Conservation (phyloP, 805 yeast species). For the Pichia sporocuriosa region DNA sequence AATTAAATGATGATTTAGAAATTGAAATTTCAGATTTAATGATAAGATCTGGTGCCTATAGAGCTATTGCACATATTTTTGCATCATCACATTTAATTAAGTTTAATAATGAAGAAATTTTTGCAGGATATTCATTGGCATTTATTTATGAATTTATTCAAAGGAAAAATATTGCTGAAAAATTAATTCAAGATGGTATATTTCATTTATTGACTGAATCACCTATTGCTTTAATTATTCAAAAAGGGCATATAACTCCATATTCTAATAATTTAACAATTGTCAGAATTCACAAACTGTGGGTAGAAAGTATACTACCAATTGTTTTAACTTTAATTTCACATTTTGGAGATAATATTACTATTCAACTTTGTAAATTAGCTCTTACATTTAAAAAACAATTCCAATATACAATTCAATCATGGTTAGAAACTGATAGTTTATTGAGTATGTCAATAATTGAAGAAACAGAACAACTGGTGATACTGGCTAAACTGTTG, state of each 20-base stretch:
- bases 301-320: constrained; percentile 81
- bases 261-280: constrained; percentile 26
- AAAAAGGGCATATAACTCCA: constrained; percentile 55
- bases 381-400: constrained; percentile 59
- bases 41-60: constrained; percentile 52
- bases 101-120: constrained; percentile 55
- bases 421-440: constrained; percentile 54
- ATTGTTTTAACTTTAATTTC: constrained; percentile 54
- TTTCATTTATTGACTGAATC: constrained; percentile 66
- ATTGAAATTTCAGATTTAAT: constrained; percentile 45
- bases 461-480: constrained; percentile 63
- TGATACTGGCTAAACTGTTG: constrained; percentile 55
- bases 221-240: constrained; percentile 60
- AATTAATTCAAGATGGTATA: constrained; percentile 56
- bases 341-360: constrained; percentile 53
- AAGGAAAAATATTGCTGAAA: constrained; percentile 57
- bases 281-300: constrained; percentile 52
- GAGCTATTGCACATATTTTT: constrained; percentile 56
- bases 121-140: constrained; percentile 65
- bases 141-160: constrained; percentile 64
- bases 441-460: constrained; percentile 42
- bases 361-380: constrained; percentile 62
- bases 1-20: constrained; percentile 42
- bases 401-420: constrained; percentile 51
- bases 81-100: constrained; percentile 59